Percentiles rank a stretch among this genome's conserved stretches.
These are phyloP conservation scores for Fraxinus angustifolia DNA, from an alignment of 305 asterid species.

Conservation along the genomic window DNA sequence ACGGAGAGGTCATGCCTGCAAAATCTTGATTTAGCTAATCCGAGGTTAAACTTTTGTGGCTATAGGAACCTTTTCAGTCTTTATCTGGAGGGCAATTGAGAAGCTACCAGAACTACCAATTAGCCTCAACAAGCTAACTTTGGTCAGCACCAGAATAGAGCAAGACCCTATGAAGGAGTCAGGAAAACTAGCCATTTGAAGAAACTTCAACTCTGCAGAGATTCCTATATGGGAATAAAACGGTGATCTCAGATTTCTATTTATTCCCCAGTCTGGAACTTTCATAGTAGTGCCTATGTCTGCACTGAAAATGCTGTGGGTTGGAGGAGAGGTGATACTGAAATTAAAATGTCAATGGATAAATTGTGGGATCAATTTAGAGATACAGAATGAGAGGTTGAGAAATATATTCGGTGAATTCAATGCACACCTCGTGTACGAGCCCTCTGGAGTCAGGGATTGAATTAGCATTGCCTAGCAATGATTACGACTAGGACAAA, in stretches of 20 bases:
- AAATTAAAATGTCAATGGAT: neutral
- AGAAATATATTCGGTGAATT: neutral
- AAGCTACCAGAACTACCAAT: slow-evolving; percentile 1
- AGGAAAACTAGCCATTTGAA: neutral
- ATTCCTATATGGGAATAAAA: neutral
- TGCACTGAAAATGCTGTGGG: neutral
- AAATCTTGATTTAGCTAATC: neutral
- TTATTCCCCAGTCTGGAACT: neutral
- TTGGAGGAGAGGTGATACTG: neutral
- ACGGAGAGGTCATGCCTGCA: neutral
- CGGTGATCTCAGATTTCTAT: neutral
- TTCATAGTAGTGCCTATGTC: neutral
- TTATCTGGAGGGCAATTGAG: neutral
- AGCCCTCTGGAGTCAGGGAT: neutral
- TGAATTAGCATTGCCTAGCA: neutral
- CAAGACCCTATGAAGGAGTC: neutral
- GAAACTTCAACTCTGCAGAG: neutral
- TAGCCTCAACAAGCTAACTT: neutral
- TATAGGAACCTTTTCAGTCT: neutral
- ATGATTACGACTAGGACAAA: neutral
- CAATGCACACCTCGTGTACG: neutral
- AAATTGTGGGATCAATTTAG: neutral
- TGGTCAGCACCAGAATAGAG: neutral
- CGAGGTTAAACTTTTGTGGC: neutral
- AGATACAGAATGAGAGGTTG: neutral